These are phyloP conservation scores for Lactarius quietus DNA, from an alignment of 768 basidiomycete genomes.

Conservation along the genomic window DNA sequence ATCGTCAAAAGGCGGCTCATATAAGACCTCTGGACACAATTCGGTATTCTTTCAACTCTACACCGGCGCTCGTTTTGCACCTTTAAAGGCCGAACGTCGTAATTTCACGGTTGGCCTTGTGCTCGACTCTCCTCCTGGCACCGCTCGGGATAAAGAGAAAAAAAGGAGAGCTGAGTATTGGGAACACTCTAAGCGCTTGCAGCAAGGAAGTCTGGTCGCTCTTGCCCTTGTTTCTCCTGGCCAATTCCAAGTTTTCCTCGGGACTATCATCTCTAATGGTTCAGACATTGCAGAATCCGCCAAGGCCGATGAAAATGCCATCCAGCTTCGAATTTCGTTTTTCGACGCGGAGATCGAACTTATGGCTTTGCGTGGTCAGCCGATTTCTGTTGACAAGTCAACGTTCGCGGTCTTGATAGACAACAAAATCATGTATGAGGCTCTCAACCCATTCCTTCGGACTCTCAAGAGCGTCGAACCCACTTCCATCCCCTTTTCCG, in stretches of 20 bases:
- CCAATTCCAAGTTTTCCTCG: slow-evolving; percentile 44
- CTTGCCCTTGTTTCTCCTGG: slow-evolving; percentile 40
- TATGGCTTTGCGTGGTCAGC: slow-evolving; percentile 38
- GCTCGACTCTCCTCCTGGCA: slow-evolving; percentile 54
- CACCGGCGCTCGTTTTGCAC: slow-evolving; percentile 47
- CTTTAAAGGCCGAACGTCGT: slow-evolving; percentile 46
- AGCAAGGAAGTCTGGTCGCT: slow-evolving; percentile 62
- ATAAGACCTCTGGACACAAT: slow-evolving; percentile 44
- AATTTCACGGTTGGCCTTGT: slow-evolving; percentile 48
- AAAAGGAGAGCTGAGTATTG: slow-evolving; percentile 50
- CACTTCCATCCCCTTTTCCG: slow-evolving; percentile 20
- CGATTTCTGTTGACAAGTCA: slow-evolving; percentile 28
- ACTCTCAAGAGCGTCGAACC: slow-evolving; percentile 23
- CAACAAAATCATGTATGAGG: slow-evolving; percentile 23
- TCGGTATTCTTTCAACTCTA: slow-evolving; percentile 61
- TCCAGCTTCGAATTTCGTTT: slow-evolving; percentile 54
- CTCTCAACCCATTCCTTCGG: slow-evolving; percentile 23
- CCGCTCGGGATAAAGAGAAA: slow-evolving; percentile 42
- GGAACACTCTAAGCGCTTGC: slow-evolving; percentile 59
- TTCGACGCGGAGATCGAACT: slow-evolving; percentile 59
- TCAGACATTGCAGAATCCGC: slow-evolving; percentile 47
- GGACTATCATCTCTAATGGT: slow-evolving; percentile 43
- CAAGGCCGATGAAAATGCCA: slow-evolving; percentile 31
- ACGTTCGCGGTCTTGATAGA: slow-evolving; percentile 23
- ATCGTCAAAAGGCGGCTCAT: slow-evolving; percentile 53